Evolutionary conservation across 2,329 filamentous ascomycete genomes (phyloP).

Genomic region (Nemania serpens): DNA sequence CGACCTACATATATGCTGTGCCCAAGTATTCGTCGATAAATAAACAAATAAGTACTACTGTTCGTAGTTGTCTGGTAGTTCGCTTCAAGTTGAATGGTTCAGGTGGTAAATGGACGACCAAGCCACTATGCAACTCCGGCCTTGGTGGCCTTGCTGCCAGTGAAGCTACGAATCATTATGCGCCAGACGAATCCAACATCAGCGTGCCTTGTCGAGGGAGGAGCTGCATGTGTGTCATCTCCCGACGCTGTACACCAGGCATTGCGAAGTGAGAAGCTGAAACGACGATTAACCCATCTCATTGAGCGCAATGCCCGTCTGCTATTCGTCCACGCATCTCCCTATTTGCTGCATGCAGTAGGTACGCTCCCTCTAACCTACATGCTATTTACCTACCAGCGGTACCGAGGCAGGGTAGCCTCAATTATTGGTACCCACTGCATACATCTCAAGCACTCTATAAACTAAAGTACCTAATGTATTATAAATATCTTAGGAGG

Average conservation of each 20-base stretch:
- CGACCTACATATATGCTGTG: too few species aligned
- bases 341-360: not conserved
- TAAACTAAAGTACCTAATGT: too few species aligned
- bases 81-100: too few species aligned
- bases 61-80: too few species aligned
- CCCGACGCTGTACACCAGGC: slow-evolving; percentile 18
- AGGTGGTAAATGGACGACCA: slow-evolving; percentile 7
- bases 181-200: slow-evolving; percentile 6
- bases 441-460: too few species aligned
- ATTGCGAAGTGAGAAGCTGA: slow-evolving; percentile 6
- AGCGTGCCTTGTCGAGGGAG: slow-evolving; percentile 1
- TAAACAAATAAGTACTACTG: not conserved
- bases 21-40: not conserved
- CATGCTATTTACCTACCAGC: not conserved
- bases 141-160: slow-evolving; percentile 18
- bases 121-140: not conserved
- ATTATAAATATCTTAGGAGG: too few species aligned
- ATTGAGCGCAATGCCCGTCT: not conserved
- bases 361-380: not conserved
- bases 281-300: slow-evolving; percentile 4
- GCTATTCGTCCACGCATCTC: slow-evolving; percentile 21
- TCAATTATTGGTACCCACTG: too few species aligned
- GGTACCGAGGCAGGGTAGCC: too few species aligned
- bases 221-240: slow-evolving; percentile 25
- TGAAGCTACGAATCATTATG: slow-evolving; percentile 21